phyloP scores from a whole-genome alignment of 495 filamentous ascomycete genomes.

The Neurospora sp. region DNA sequence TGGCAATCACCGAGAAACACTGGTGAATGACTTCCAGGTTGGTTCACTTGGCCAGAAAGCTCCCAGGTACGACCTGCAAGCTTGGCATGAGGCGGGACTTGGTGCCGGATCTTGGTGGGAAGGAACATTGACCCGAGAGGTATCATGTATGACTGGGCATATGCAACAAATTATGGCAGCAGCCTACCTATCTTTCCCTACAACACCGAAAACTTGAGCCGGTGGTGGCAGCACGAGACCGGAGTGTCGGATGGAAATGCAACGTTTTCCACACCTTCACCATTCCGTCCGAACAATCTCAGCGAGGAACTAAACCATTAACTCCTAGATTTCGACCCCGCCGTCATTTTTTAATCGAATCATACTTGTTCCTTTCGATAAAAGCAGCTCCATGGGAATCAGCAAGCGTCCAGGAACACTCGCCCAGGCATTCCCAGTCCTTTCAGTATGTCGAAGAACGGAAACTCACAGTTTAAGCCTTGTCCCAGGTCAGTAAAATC shows the following conservation, averaged over 20 bases:
- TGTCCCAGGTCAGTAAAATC: not conserved
- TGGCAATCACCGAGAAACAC: constrained; percentile 62
- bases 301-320: not conserved
- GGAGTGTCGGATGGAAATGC: not conserved
- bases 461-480: not conserved
- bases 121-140: not conserved
- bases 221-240: not conserved
- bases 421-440: not conserved
- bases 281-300: not conserved
- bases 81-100: not conserved
- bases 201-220: not conserved
- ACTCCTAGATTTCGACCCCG: not conserved
- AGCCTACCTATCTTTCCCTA: not conserved
- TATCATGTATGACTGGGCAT: not conserved
- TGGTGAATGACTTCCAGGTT: constrained; percentile 41
- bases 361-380: not conserved
- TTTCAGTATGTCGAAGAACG: not conserved
- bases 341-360: not conserved
- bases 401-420: not conserved
- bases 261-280: not conserved
- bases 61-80: not conserved
- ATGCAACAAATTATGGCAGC: not conserved
- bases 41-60: not conserved
- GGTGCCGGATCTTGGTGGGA: not conserved
- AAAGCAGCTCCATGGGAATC: not conserved